Conservation (phyloP, 1,284 basidiomycete genomes). For the Sporisorium scitamineum region DNA sequence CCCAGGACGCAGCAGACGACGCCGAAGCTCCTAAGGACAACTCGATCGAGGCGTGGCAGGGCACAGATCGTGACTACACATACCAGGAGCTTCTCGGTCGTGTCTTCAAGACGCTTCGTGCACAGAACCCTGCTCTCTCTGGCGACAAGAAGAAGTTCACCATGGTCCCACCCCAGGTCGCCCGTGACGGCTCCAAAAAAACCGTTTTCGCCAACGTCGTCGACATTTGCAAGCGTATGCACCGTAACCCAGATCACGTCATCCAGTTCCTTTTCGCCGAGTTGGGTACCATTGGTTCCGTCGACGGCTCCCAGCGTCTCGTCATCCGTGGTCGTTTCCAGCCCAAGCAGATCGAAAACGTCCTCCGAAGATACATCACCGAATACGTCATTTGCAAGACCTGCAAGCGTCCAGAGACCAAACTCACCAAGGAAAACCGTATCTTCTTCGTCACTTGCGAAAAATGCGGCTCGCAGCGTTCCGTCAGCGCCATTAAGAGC, state of each 20-base stretch:
- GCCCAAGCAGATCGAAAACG: constrained; percentile 98
- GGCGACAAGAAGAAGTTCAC: constrained; percentile 89
- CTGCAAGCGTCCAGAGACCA: constrained; percentile 97
- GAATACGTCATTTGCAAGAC: constrained; percentile 99
- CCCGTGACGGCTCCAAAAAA: constrained; percentile 94
- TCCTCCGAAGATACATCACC: constrained; percentile 94
- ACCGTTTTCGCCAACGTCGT: constrained; percentile 95
- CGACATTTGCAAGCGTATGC: constrained; percentile 99
- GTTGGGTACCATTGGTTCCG: constrained; percentile 96
- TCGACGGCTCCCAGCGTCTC: constrained; percentile 90
- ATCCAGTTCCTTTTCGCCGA: constrained; percentile 98
- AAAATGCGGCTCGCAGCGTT: constrained; percentile 89
- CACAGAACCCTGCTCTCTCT: constrained; percentile 88
- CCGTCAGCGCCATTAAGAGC: constrained; percentile 96
- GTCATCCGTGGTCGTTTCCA: constrained; percentile 98
- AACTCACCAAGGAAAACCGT: constrained; percentile 96
- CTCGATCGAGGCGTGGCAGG: constrained; percentile 76
- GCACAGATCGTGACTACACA: constrained; percentile 91
- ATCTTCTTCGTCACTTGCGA: constrained; percentile 99
- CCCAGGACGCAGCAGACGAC: constrained; percentile 45
- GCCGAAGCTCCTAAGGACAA: constrained; percentile 41
- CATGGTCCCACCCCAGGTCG: constrained; percentile 94
- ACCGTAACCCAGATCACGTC: constrained; percentile 98
- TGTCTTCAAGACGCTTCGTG: constrained; percentile 90
- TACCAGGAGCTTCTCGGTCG: constrained; percentile 95